Conservation (phyloP, 148 eudicot genomes). For the Silene uniflora region DNA sequence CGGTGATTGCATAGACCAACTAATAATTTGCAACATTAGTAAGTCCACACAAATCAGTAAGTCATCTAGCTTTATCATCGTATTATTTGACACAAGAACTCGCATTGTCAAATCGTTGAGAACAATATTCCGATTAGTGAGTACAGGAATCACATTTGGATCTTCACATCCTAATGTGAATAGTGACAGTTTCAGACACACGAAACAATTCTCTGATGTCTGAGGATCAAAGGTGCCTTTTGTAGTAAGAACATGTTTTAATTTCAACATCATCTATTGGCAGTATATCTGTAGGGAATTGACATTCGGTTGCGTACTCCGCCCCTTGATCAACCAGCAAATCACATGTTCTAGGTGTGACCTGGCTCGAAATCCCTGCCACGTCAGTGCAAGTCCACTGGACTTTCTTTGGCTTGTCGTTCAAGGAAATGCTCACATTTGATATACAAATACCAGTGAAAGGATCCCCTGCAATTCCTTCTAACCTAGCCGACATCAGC, state of each 20-base stretch:
- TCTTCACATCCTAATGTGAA: too few relatives aligned
- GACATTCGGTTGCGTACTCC: conserved; percentile 32
- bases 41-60: too few relatives aligned
- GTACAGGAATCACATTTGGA: too few relatives aligned
- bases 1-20: too few relatives aligned
- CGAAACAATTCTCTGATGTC: background rate
- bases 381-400: conserved; percentile 77
- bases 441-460: conserved; percentile 85
- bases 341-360: conserved; percentile 64
- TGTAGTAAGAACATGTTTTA: conserved; percentile 48
- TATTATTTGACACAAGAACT: too few relatives aligned
- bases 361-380: conserved; percentile 63
- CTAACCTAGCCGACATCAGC: conserved; percentile 65
- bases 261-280: conserved; percentile 57
- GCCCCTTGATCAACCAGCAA: conserved; percentile 47
- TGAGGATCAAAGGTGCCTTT: conserved; percentile 13
- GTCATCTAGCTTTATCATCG: too few relatives aligned
- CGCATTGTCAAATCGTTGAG: too few relatives aligned
- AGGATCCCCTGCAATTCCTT: conserved; percentile 73
- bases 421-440: conserved; percentile 66
- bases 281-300: conserved; percentile 55
- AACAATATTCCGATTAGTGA: too few relatives aligned
- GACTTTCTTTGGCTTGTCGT: conserved; percentile 54
- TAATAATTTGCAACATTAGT: too few relatives aligned
- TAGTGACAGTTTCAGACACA: background rate